Conservation (phyloP, 345 rosid species). For the Stellera chamaejasme region DNA sequence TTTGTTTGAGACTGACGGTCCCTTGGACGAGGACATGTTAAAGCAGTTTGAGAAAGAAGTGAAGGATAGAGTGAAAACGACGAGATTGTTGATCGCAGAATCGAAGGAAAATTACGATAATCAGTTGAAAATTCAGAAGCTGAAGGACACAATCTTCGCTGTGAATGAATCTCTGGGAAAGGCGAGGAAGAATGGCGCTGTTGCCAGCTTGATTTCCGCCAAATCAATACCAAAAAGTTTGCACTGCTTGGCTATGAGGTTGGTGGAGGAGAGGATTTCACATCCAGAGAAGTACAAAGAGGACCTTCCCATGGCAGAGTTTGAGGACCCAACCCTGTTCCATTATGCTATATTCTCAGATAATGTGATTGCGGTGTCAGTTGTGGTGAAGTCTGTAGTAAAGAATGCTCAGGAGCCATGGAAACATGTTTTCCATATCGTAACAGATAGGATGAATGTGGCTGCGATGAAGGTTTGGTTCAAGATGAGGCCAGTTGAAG, state of each 20-base stretch:
- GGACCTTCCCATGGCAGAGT: conserved; percentile 39
- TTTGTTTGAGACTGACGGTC: conserved; percentile 34
- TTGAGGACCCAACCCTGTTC: conserved; percentile 67
- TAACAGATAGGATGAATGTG: conserved; percentile 71
- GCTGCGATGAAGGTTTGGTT: conserved; percentile 99
- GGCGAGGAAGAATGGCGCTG: conserved; percentile 84
- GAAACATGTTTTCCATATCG: conserved; percentile 85
- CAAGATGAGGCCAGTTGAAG: conserved; percentile 76
- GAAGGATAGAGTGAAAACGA: conserved; percentile 67
- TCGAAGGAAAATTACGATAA: conserved; percentile 83
- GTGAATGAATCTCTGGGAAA: conserved; percentile 66
- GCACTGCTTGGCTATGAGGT: conserved; percentile 94
- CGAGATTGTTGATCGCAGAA: conserved; percentile 65
- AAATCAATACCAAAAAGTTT: conserved; percentile 81
- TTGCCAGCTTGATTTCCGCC: conserved; percentile 75
- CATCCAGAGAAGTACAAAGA: conserved; percentile 70
- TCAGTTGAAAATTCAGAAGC: conserved; percentile 87
- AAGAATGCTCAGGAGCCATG: conserved; percentile 72
- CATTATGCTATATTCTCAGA: conserved; percentile 82
- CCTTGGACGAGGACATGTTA: conserved; percentile 66
- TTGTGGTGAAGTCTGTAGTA: conserved; percentile 80
- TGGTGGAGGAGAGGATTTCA: conserved; percentile 73
- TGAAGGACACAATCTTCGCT: conserved; percentile 83
- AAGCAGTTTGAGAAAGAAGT: conserved; percentile 88
- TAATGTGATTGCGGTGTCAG: conserved; percentile 86